Percentiles rank a stretch among this genome's conserved stretches.
Conservation (phyloP, 805 yeast species). For the Cyberlindnera japonica region DNA sequence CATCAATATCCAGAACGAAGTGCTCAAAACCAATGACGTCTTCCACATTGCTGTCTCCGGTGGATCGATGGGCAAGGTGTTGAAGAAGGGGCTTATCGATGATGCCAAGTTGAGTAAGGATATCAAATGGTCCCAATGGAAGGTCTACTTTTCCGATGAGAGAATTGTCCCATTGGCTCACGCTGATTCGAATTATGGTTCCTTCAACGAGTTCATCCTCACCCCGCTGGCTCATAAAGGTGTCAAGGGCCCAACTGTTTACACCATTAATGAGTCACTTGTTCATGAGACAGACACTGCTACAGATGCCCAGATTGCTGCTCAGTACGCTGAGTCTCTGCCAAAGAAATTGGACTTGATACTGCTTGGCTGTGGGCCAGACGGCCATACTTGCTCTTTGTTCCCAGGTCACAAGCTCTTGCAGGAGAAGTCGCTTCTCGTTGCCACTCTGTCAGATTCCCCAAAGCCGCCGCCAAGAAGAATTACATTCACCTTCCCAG, state of each 20-base stretch:
- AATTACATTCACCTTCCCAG: conserved; percentile 83
- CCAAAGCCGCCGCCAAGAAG: conserved; percentile 95
- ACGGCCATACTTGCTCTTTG: conserved; percentile 91
- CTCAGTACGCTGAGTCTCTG: conserved; percentile 55
- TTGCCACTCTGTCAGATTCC: conserved; percentile 71
- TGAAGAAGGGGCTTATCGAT: conserved; percentile 60
- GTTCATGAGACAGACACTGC: conserved; percentile 51
- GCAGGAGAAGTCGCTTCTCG: conserved; percentile 45
- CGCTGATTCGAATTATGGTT: conserved; percentile 82
- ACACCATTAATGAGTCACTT: conserved; percentile 62
- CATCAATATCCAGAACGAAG: conserved; percentile 57
- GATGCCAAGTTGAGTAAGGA: conserved; percentile 40
- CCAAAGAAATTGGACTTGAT: conserved; percentile 60
- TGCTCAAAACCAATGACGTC: conserved; percentile 38
- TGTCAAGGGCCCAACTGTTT: conserved; percentile 50
- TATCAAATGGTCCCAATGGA: conserved; percentile 72
- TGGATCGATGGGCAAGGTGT: conserved; percentile 79
- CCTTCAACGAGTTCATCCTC: conserved; percentile 54
- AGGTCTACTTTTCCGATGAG: conserved; percentile 85
- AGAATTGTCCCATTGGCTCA: conserved; percentile 80
- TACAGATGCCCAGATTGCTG: conserved; percentile 51
- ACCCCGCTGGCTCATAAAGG: conserved; percentile 35
- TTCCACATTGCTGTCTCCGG: conserved; percentile 87
- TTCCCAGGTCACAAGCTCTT: conserved; percentile 81
- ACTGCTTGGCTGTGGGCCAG: conserved; percentile 90